phyloP scores from a whole-genome alignment of 2,329 filamentous ascomycete genomes.

The Colletotrichum simmondsii region DNA sequence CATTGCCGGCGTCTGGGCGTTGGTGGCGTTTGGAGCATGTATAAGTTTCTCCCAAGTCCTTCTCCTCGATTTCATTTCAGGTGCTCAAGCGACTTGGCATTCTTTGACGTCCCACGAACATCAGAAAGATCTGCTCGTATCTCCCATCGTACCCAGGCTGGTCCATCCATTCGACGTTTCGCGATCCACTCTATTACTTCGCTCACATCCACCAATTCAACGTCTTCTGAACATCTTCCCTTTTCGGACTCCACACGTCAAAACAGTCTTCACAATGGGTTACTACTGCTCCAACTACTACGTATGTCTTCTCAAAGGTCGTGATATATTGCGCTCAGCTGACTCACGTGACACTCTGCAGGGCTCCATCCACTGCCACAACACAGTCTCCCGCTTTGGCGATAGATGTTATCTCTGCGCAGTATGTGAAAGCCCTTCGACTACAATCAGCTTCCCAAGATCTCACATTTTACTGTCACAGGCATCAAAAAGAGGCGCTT shows the following conservation, averaged over 20 bases:
- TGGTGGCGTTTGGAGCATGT: constrained; percentile 23
- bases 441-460: background rate
- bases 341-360: constrained; percentile 23
- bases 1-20: constrained; percentile 25
- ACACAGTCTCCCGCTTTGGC: constrained; percentile 43
- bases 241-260: background rate
- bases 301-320: constrained; percentile 33
- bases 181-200: background rate
- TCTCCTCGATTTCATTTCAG: background rate
- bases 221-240: background rate
- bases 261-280: constrained; percentile 37
- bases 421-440: constrained; percentile 30
- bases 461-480: background rate
- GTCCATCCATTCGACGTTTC: constrained; percentile 26
- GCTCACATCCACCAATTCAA: background rate
- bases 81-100: constrained; percentile 14
- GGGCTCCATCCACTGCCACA: constrained; percentile 46
- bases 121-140: constrained; percentile 1
- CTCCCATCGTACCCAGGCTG: constrained; percentile 13
- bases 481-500: constrained; percentile 33
- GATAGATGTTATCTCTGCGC: constrained; percentile 43
- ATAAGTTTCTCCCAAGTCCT: constrained; percentile 28
- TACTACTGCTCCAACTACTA: constrained; percentile 48
- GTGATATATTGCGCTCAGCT: background rate
- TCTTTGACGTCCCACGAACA: constrained; percentile 28